Percentiles rank a stretch among this genome's conserved stretches.
Conservation (phyloP, 2,329 filamentous ascomycete species). For the Claviceps digitariae region DNA sequence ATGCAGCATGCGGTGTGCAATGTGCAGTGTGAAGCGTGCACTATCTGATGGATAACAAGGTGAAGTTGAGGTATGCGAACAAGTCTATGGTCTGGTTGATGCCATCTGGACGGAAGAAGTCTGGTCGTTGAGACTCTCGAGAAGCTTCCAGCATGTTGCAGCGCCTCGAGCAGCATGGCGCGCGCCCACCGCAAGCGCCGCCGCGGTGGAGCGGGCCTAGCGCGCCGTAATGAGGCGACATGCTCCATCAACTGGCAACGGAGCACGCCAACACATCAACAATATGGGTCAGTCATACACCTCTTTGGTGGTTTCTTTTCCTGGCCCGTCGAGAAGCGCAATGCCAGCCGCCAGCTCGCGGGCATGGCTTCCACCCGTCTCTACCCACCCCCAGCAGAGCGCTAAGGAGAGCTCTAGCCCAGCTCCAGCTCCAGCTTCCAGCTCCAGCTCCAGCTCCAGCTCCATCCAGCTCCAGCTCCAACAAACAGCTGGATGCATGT, state of each 20-base stretch:
- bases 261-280: constrained; percentile 82
- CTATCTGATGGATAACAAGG: not conserved
- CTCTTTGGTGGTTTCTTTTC: not conserved
- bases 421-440: not conserved
- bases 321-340: constrained; percentile 26
- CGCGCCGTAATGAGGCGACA: constrained; percentile 31
- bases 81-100: not conserved
- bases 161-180: not conserved
- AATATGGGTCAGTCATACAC: constrained; percentile 48
- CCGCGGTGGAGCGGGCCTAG: constrained; percentile 50
- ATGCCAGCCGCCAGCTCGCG: too few species aligned
- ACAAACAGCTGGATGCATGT: not conserved
- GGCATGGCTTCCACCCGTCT: too few species aligned
- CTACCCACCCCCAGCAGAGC: not conserved
- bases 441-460: too few species aligned
- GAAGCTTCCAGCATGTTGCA: not conserved
- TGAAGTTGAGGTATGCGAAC: not conserved
- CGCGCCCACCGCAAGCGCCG: constrained; percentile 26
- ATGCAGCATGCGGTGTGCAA: too few species aligned
- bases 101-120: not conserved
- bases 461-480: not conserved
- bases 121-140: not conserved
- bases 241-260: constrained; percentile 63
- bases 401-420: constrained; percentile 31
- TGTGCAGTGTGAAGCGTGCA: too few species aligned